Percentiles rank a stretch among this genome's conserved stretches.
These are phyloP conservation scores for Fusarium sp. DNA, from an alignment of 2,329 filamentous ascomycete genomes.

Conservation along the genomic window DNA sequence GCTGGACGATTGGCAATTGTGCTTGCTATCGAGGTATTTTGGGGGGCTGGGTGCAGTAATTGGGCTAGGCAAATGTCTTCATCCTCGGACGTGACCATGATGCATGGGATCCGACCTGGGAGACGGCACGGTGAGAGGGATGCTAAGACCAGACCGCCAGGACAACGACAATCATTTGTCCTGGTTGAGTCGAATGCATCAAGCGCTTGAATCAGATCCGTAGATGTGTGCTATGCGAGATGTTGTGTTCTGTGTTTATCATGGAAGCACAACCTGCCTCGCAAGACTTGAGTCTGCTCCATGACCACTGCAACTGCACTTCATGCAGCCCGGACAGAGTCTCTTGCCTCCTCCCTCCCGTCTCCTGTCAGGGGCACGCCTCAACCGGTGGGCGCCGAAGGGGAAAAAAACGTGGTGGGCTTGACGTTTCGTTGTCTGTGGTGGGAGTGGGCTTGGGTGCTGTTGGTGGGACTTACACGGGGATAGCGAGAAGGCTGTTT, in stretches of 20 bases:
- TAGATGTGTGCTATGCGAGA: conserved; percentile 20
- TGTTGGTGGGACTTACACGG: conserved; percentile 39
- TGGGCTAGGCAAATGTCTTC: conserved; percentile 10
- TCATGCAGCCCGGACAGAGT: neutral
- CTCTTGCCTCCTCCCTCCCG: conserved; percentile 14
- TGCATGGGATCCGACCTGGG: conserved; percentile 5
- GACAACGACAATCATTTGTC: conserved; percentile 8
- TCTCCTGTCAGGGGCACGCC: conserved; percentile 36
- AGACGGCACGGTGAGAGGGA: neutral
- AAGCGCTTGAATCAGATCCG: neutral
- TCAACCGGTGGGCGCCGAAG: conserved; percentile 26
- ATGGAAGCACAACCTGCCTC: neutral
- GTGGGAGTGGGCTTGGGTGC: conserved; percentile 29
- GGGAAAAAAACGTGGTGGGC: conserved; percentile 23
- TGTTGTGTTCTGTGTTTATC: neutral
- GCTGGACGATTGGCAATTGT: conserved; percentile 26
- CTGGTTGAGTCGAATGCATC: neutral
- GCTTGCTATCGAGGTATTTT: conserved; percentile 28
- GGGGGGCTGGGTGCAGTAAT: conserved; percentile 5
- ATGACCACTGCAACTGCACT: neutral
- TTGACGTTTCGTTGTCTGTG: conserved; percentile 26
- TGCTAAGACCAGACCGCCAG: conserved; percentile 9
- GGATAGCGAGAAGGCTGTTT: conserved; percentile 32
- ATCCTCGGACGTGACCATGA: conserved; percentile 26
- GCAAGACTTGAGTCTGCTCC: neutral